A percentile compares a stretch with the other conserved stretches of the same genome.
These are phyloP conservation scores for Adansonia gregorii DNA, from an alignment of 441 rosid species.

Conservation along the genomic window DNA sequence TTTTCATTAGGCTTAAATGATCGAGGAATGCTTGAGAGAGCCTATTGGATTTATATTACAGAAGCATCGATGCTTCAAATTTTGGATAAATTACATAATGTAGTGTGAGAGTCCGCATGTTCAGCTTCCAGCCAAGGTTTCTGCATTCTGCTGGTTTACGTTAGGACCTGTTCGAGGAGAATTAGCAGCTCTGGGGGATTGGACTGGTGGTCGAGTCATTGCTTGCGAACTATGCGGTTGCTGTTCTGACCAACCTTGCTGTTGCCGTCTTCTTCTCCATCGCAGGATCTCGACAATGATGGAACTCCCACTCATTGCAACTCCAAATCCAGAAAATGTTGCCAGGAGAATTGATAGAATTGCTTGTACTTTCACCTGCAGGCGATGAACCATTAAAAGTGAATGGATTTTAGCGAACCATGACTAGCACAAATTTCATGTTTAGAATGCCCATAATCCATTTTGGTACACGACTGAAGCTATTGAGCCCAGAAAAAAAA, in stretches of 20 bases:
- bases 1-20: background rate
- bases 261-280: conserved; percentile 62
- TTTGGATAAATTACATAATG: background rate
- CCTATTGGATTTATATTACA: conserved; percentile 24
- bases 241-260: conserved; percentile 44
- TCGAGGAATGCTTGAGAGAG: background rate
- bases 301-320: conserved; percentile 82
- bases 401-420: background rate
- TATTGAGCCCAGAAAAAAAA: too few species aligned
- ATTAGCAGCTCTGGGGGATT: conserved; percentile 46
- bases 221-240: conserved; percentile 37
- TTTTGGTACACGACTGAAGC: too few species aligned
- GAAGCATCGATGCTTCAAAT: conserved; percentile 1
- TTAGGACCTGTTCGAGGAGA: conserved; percentile 31
- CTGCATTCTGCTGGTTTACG: conserved; percentile 32
- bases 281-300: conserved; percentile 69
- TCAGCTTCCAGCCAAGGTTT: conserved; percentile 33
- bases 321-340: conserved; percentile 82
- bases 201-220: conserved; percentile 46
- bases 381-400: background rate
- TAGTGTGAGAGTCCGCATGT: background rate
- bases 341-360: conserved; percentile 73
- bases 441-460: background rate
- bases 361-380: conserved; percentile 22
- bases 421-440: background rate